Base-by-base conservation (phyloP, 371 early-diverging fungal species). In the Mitosporidium daphniae region DNA sequence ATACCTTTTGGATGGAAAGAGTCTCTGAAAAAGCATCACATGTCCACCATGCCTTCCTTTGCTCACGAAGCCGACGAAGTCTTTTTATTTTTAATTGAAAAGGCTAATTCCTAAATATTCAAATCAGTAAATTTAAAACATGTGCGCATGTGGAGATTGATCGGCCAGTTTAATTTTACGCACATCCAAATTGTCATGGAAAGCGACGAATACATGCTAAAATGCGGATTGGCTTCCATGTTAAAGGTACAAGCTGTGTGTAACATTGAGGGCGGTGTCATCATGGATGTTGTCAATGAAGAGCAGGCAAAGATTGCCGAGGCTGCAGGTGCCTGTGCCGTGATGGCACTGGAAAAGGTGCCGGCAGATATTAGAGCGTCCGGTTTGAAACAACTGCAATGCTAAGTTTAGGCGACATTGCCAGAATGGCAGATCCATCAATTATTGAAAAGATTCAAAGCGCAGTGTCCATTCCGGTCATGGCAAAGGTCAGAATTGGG, bases 401-500 rank as follows among this genome's bases (percentile, higher is more conserved):
- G 8, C 3, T 25, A n/a, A 10, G 14, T 24, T 9, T 19, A 67
- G 66, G 74, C 41, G 89, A 82, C 37, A 82, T 86, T 29, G 67
- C 89, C 9, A 73, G 86, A 37, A 86, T 86, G 89, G 74, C 78
- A 16, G 89, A 82, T 50, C 89, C 89, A 36, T 49, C 57, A 44
- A 74, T 82, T 71, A 86, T 86, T 57, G 66, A 60, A 46, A 72
- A 69, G 41, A 86, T 86, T 47, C 64, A 61, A 33, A 61, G 45
- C 17, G 77, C 82, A 17, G 89, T 86, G 30, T 68, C 78, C 16
- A 77, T 86, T 44, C 89, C 89, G 16, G 82, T 86, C 33, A 82
- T 86, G 82, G 89, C 82, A 45, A 82, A 82, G 54, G 74, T 68
- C 47, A 67, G 89, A 38, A 80, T 86, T 35, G 89, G 89, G 28